These are phyloP conservation scores for Claviceps maximensis DNA, from an alignment of 2,329 filamentous ascomycete species.

Conservation along the genomic window DNA sequence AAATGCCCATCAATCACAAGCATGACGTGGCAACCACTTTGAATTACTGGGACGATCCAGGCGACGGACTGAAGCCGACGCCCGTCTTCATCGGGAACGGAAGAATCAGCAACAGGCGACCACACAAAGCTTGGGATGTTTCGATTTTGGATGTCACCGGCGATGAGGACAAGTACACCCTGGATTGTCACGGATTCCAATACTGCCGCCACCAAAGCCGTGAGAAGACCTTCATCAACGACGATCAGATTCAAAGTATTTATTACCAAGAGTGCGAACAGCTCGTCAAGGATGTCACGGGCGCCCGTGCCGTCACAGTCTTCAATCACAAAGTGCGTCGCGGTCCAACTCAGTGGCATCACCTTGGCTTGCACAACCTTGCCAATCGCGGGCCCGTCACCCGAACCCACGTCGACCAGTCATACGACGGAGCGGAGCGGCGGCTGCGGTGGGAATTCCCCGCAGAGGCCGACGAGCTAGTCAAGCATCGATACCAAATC, in stretches of 20 bases:
- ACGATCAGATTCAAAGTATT: conserved; percentile 42
- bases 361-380: conserved; percentile 49
- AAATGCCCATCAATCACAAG: neutral
- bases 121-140: conserved; percentile 28
- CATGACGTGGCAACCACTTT: conserved; percentile 22
- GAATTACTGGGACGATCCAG: conserved; percentile 28
- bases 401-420: conserved; percentile 39
- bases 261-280: conserved; percentile 65
- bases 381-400: conserved; percentile 33
- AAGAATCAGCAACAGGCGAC: conserved; percentile 17
- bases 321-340: conserved; percentile 63
- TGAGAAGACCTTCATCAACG: conserved; percentile 30
- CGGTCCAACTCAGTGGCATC: conserved; percentile 44
- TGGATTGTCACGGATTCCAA: conserved; percentile 30
- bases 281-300: conserved; percentile 47
- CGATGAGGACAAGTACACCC: conserved; percentile 24
- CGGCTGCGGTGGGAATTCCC: conserved; percentile 27
- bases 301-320: conserved; percentile 45
- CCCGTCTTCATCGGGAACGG: conserved; percentile 20
- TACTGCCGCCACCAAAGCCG: conserved; percentile 18
- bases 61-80: conserved; percentile 27
- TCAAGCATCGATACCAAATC: conserved; percentile 32
- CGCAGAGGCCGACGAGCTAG: conserved; percentile 25
- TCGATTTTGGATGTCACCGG: conserved; percentile 28
- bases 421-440: conserved; percentile 27